A percentile compares a stretch with the other conserved stretches of the same genome.
Evolutionary conservation across 2,329 filamentous ascomycete species (phyloP).

Genomic region (Hypoxylon sp.): DNA sequence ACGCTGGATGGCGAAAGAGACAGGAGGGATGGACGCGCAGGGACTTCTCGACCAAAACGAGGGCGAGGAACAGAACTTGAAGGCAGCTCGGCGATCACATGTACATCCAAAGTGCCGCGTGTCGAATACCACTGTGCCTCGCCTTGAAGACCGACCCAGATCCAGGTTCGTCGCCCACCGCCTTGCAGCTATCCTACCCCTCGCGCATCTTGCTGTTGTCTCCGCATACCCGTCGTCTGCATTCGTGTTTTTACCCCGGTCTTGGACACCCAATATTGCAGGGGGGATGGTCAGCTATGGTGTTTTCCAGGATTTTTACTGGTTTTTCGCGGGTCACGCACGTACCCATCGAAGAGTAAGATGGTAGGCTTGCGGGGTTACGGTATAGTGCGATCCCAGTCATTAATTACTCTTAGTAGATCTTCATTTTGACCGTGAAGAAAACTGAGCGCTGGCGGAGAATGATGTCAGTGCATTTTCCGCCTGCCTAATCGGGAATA

Average conservation of each 20-base stretch:
- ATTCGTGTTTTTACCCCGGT: conserved; percentile 30
- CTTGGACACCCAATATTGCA: conserved; percentile 42
- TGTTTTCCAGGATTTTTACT: conserved; percentile 44
- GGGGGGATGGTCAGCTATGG: conserved; percentile 41
- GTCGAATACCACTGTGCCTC: conserved; percentile 25
- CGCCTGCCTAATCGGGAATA: conserved; percentile 39
- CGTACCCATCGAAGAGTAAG: conserved; percentile 31
- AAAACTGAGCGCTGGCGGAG: conserved; percentile 18
- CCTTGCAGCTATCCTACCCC: conserved; percentile 40
- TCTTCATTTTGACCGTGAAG: conserved; percentile 40
- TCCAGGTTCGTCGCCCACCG: conserved; percentile 23
- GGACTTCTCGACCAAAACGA: conserved; percentile 35
- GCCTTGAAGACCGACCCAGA: conserved; percentile 30
- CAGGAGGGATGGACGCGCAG: conserved; percentile 25
- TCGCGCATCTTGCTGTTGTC: conserved; percentile 35
- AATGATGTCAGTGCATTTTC: conserved; percentile 37
- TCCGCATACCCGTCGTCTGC: conserved; percentile 37
- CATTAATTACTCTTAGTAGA: conserved; percentile 41
- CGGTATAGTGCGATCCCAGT: conserved; percentile 25
- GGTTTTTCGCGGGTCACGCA: conserved; percentile 49
- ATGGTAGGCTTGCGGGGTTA: conserved; percentile 33
- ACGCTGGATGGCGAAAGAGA: conserved; percentile 37
- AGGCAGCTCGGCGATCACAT: conserved; percentile 27
- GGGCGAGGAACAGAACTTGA: conserved; percentile 31
- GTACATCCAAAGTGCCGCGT: conserved; percentile 26